Evolutionary conservation across 805 yeast species (phyloP), one percentile per base, ranked within the genome.

Genomic region (Metschnikowia borealis): DNA sequence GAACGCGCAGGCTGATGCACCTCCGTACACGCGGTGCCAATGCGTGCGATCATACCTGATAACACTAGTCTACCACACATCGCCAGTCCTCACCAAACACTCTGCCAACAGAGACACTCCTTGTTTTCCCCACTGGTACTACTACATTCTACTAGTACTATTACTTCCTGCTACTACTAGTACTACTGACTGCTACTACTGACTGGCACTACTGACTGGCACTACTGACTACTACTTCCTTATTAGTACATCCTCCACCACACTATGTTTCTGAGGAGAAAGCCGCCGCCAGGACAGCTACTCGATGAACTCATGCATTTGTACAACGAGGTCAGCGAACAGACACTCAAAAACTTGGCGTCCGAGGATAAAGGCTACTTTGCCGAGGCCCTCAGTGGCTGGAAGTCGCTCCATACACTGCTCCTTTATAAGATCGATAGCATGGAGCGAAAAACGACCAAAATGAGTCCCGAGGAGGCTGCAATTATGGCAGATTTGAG

Each of bases 331-430:
- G 73, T 81, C 45, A 85, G 88, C 45, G 80, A 80, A 58, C 73
- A 71, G 52, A 77, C 88, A 3, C 72, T 85, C 46, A 71, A 75
- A 53, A 81, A 83, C 63, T 61, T 83, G 45, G 73, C 81, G 3
- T 62, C 82, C 17, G 90, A 86, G 58, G 85, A 85, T 51, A 69
- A 71, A 17, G 71, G 75, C 33, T 73, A 77, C 18, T 64, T 74
- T 41, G 78, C 73, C 45, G 80, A 77, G 15, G 86, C 90, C 2
- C 66, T 84, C 18, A 80, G 78, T 52, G 91, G 91, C 2, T 85
- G 92, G 91, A 85, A 82, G 55, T 71, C 82, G 2, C 66, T 87
- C n/a, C 88, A 83, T 54, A 81, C 87, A 1, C 77, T 79, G 44
- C 73, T 83, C 2, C 71, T 81, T 44, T 79, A 71, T 61, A 80